phyloP scores from a whole-genome alignment of 2,329 filamentous ascomycete genomes.

The Aphanoascus verrucosus region DNA sequence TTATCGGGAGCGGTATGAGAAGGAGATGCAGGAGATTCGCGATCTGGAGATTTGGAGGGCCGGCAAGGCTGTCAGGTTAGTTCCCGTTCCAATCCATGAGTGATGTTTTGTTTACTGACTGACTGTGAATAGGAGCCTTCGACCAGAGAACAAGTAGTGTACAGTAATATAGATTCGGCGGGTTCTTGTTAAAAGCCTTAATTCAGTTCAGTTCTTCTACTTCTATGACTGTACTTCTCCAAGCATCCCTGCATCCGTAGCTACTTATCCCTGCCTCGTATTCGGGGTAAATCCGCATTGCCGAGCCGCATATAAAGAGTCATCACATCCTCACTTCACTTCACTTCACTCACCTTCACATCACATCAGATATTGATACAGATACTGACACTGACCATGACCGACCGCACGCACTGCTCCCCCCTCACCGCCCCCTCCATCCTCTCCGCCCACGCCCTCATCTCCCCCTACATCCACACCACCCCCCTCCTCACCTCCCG shows the following conservation, averaged over 20 bases:
- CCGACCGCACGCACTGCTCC: slow-evolving; percentile 35
- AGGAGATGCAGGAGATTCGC: slow-evolving; percentile 97
- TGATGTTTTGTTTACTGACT: background rate
- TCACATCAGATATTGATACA: too few species aligned
- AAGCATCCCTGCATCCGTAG: too few species aligned
- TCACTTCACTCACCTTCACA: too few species aligned
- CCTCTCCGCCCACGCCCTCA: slow-evolving; percentile 57
- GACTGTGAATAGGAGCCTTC: slow-evolving; percentile 49
- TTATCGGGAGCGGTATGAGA: slow-evolving; percentile 95
- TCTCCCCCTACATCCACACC: slow-evolving; percentile 64
- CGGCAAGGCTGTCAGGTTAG: slow-evolving; percentile 87
- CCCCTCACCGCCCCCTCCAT: slow-evolving; percentile 66
- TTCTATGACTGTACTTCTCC: too few species aligned
- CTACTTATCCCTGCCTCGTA: background rate
- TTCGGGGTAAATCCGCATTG: too few species aligned
- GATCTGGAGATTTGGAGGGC: slow-evolving; percentile 98
- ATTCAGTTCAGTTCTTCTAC: background rate
- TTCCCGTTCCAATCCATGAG: slow-evolving; percentile 14
- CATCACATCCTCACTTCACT: background rate
- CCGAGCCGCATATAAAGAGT: background rate
- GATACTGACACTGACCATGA: slow-evolving; percentile 33
- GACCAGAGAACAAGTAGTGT: slow-evolving; percentile 70
- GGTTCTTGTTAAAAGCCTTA: background rate
- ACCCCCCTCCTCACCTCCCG: slow-evolving; percentile 74
- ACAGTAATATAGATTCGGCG: slow-evolving; percentile 8